Conservation (phyloP, 495 filamentous ascomycete species). For the Pyronema omphalodes region DNA sequence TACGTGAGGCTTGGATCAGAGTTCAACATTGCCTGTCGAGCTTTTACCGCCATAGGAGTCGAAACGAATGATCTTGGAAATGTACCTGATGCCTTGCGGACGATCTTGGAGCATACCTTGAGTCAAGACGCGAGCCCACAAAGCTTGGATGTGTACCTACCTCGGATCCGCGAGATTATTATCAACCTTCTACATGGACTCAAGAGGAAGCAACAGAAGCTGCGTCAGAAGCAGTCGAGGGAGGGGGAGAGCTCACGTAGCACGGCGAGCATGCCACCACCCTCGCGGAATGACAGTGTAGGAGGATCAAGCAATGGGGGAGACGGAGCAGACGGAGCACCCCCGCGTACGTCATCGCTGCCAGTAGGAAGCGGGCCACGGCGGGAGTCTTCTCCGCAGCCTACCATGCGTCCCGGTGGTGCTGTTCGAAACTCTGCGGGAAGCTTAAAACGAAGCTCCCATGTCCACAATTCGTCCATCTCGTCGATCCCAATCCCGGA, state of each 20-base stretch:
- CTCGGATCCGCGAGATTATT: constrained; percentile 90
- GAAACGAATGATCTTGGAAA: constrained; percentile 86
- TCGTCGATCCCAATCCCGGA: constrained; percentile 4
- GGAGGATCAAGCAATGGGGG: constrained; percentile 13
- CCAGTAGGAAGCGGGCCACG: background rate
- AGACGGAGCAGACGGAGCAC: constrained; percentile 11
- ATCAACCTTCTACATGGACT: constrained; percentile 90
- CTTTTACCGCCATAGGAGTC: constrained; percentile 88
- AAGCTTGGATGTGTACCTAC: constrained; percentile 80
- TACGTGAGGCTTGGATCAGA: constrained; percentile 95
- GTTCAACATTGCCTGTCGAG: constrained; percentile 94
- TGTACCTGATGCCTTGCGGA: constrained; percentile 75
- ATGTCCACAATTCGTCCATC: constrained; percentile 15
- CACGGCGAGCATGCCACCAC: background rate
- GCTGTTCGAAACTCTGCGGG: background rate
- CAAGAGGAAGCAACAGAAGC: constrained; percentile 84
- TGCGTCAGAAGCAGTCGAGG: constrained; percentile 61
- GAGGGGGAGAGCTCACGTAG: constrained; percentile 27
- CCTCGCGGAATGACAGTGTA: constrained; percentile 6
- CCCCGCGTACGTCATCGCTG: constrained; percentile 4
- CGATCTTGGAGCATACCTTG: constrained; percentile 83
- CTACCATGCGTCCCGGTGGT: background rate
- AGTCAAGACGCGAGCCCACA: constrained; percentile 89
- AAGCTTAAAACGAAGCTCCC: constrained; percentile 7
- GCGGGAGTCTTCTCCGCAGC: background rate